These are phyloP conservation scores for Jatropha multifida DNA, from an alignment of 441 rosid genomes.

Conservation along the genomic window DNA sequence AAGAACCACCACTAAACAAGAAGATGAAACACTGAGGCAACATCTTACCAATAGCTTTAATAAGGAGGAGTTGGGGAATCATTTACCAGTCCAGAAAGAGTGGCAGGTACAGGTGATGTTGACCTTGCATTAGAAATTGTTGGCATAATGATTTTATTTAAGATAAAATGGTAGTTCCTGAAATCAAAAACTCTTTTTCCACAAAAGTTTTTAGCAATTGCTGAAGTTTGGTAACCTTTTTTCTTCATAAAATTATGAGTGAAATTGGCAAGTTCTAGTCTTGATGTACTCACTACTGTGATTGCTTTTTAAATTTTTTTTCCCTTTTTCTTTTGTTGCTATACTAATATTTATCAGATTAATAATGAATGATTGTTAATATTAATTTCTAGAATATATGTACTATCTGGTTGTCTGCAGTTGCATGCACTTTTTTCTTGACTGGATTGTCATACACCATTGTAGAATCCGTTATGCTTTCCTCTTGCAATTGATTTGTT, in stretches of 20 bases:
- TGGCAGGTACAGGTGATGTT: constrained; percentile 47
- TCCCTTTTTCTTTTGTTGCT: background rate
- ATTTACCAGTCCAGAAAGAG: constrained; percentile 41
- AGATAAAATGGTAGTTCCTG: constrained; percentile 6
- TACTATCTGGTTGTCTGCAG: background rate
- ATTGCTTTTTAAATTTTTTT: background rate
- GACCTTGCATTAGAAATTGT: background rate
- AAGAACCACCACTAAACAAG: constrained; percentile 39
- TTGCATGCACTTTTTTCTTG: background rate
- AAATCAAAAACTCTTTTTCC: background rate
- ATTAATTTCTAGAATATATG: constrained; percentile 14
- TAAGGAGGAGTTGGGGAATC: constrained; percentile 49
- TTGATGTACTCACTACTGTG: background rate
- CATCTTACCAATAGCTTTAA: constrained; percentile 37
- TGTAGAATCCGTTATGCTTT: background rate
- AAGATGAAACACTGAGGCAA: constrained; percentile 45
- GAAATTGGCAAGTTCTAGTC: constrained; percentile 1
- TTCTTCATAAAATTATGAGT: constrained; percentile 5
- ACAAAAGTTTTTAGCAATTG: background rate
- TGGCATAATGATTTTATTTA: constrained; percentile 2
- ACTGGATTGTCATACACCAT: background rate
- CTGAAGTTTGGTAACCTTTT: background rate
- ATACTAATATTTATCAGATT: background rate
- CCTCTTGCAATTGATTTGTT: constrained; percentile 11
- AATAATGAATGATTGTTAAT: background rate